Base-by-base conservation (phyloP, 345 rosid species). In the Diplotaxis tenuifolia region DNA sequence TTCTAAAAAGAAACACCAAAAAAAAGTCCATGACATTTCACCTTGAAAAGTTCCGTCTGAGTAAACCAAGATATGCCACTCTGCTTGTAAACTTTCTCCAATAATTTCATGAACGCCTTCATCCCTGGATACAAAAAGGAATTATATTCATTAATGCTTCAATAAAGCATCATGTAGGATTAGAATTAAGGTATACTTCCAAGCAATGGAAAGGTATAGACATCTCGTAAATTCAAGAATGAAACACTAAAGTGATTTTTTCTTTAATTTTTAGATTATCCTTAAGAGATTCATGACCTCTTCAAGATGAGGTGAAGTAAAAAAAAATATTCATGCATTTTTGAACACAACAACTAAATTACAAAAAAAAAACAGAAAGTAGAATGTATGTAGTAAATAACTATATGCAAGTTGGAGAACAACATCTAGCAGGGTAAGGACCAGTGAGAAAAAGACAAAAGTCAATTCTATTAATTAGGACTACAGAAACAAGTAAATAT, bases 31-130 rank as follows among this genome's bases (percentile, higher is more conserved):
- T 1, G 28, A 53, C 29, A 69, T 60, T 52, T 60, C 76, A 89
- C 98, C 98, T 89, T 94, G 74, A 91, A 94, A 49, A 94, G 96
- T 87, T 94, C 98, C 42, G 89, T 96, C 6, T 96, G 97, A 58
- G 97, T 94, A 84, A 91, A 94, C 98, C 97, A 94, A 67, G 97
- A 81, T 25, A 86, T 83, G 67, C 88, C 97, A 90, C 89, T 92
- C 76, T 85, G 89, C 83, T 82, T 87, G 78, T 95, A 95, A 68
- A 95, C 82, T 72, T 89, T 86, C 73, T 90, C 93, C 90, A 92
- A 69, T 67, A 89, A 78, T 29, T 87, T 84, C 83, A 90, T 81
- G 59, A 88, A 92, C 31, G 90, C 92, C 71, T 84, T 88, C 82
- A 96, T 88, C 50, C 98, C 98, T 89, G 3, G 11, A 34, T 34